Evolutionary conservation across 2,329 filamentous ascomycete species (phyloP).

Genomic region (Phialocephala sp.): DNA sequence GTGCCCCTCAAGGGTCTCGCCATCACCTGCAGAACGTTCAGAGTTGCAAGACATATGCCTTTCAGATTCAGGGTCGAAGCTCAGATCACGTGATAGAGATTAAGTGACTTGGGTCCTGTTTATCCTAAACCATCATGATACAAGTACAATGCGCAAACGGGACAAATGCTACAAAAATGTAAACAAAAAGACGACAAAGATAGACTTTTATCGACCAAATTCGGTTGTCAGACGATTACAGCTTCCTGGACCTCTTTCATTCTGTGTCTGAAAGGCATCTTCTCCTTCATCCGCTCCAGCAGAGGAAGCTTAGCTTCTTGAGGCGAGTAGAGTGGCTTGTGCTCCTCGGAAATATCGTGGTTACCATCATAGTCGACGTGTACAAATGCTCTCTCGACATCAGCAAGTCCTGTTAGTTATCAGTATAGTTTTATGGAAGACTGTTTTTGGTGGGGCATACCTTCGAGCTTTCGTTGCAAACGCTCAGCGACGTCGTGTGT

Average conservation of each 20-base stretch:
- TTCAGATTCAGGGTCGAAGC: too few relatives aligned
- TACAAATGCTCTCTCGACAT: slow-evolving; percentile 75
- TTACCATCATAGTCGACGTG: slow-evolving; percentile 61
- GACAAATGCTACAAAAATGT: neutral
- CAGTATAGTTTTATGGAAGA: neutral
- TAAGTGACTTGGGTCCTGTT: neutral
- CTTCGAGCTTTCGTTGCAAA: slow-evolving; percentile 84
- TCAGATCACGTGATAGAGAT: neutral
- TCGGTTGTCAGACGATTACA: neutral
- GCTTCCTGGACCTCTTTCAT: neutral
- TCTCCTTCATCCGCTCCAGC: slow-evolving; percentile 28
- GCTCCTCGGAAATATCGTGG: slow-evolving; percentile 31
- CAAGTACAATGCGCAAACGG: neutral
- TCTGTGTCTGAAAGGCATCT: slow-evolving; percentile 10
- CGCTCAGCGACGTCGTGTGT: slow-evolving; percentile 81
- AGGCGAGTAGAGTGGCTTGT: slow-evolving; percentile 33
- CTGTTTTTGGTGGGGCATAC: slow-evolving; percentile 40
- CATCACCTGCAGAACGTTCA: too few relatives aligned
- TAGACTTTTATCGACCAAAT: too few relatives aligned
- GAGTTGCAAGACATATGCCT: too few relatives aligned
- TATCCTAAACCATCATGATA: too few relatives aligned
- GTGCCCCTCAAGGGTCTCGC: too few relatives aligned
- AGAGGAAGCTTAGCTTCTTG: slow-evolving; percentile 29
- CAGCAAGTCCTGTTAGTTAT: slow-evolving; percentile 59
- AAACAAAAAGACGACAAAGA: neutral